Base-by-base conservation (phyloP, 306 rosid species). In the Heteromeles arbutifolia region DNA sequence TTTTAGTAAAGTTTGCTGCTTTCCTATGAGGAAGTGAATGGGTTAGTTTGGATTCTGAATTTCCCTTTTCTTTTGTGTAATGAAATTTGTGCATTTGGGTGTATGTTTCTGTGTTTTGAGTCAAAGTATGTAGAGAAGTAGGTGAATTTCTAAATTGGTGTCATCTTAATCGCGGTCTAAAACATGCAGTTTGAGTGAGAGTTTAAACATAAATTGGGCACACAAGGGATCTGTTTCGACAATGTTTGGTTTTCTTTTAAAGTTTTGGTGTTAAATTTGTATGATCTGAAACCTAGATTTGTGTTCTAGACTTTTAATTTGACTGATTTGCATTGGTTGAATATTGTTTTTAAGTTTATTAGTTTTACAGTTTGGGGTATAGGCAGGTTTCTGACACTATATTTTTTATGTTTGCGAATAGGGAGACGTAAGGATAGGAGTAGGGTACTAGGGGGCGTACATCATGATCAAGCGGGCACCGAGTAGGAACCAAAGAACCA, bases 401-500 rank as follows among this genome's bases (percentile, higher is more conserved):
- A 34, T 57, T 65, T 84, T 70, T 26, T 52, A 39, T 50, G 14
- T 64, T 64, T 69, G 59, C 61, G 4, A 48, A 67, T 74, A 61
- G 65, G 75, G 78, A 69, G 78, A 69, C 65, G 6, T 69, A 9
- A 62, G 83, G 83, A 71, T 78, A 69, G 61, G 73, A 34, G 25
- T 53, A 32, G 81, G 79, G 25, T 15, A 56, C 79, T 73, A 73
- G 18, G 66, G 79, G 75, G 53, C 82, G 58, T 82, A 76, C 84
- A 83, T 31, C 91, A 92, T 92, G 97, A 82, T 90, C 73, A 95
- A 87, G 81, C 86, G 90, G 72, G 24, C 73, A 4, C 87, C 96
- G 21, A 82, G 88, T 83, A 87, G 92, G 86, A 89, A 71, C 80
- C 77, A 74, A 11, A 90, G 93, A 82, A 72, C 98, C 73, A 92